A percentile compares a stretch with the other conserved stretches of the same genome.
Conservation (phyloP, 2,329 filamentous ascomycete species). For the Teratosphaeria viscida region DNA sequence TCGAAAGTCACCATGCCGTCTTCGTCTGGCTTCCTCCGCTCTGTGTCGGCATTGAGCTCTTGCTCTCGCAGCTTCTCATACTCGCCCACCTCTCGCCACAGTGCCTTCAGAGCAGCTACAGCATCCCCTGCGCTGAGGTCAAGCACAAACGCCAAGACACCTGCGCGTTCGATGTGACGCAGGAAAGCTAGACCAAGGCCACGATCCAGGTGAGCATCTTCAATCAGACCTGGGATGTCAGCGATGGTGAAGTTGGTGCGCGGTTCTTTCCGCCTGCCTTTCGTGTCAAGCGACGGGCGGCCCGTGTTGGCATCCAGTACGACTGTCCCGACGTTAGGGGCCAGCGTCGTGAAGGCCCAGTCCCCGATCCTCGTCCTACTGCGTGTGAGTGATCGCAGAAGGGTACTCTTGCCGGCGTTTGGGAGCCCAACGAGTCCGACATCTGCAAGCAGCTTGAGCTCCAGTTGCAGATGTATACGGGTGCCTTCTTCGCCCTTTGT, state of each 20-base stretch:
- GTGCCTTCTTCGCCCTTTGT: conserved; percentile 75
- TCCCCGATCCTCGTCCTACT: conserved; percentile 80
- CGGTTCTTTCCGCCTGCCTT: conserved; percentile 39
- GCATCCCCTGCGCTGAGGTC: conserved; percentile 75
- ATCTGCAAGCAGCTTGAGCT: conserved; percentile 90
- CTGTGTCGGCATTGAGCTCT: conserved; percentile 54
- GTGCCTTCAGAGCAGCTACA: conserved; percentile 61
- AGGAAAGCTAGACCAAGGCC: conserved; percentile 87
- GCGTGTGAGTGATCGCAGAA: conserved; percentile 77
- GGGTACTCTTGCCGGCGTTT: conserved; percentile 91
- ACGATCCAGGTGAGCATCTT: conserved; percentile 83
- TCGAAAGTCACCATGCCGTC: conserved; percentile 31
- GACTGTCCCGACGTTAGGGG: conserved; percentile 92
- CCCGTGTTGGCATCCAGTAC: conserved; percentile 81
- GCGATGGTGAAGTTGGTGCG: conserved; percentile 83
- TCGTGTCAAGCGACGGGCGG: conserved; percentile 47
- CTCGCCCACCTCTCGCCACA: conserved; percentile 84
- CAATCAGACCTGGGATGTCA: conserved; percentile 88
- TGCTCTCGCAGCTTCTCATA: conserved; percentile 75
- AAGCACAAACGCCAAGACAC: conserved; percentile 86
- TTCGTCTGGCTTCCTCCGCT: conserved; percentile 39
- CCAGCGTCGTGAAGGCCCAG: conserved; percentile 94
- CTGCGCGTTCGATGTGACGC: conserved; percentile 85
- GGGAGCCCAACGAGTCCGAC: conserved; percentile 89
- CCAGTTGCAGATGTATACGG: conserved; percentile 69